phyloP scores from a whole-genome alignment of 768 basidiomycete species.

The Rubroboletus satanas region DNA sequence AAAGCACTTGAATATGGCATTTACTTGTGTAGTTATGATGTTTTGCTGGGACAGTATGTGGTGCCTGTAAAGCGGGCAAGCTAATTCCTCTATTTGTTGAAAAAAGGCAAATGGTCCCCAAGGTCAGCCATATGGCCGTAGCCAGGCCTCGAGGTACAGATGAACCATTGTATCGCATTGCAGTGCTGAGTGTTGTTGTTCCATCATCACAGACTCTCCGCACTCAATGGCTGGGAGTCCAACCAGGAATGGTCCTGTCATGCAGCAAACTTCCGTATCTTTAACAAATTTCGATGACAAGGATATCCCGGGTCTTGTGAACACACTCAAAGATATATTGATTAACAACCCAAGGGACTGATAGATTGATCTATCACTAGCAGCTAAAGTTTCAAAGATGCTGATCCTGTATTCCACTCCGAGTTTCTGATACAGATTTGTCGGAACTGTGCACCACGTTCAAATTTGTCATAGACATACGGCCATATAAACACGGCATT shows the following conservation, averaged over 20 bases:
- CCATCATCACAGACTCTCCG: conserved; percentile 17
- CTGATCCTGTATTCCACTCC: background rate
- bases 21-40: background rate
- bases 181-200: background rate
- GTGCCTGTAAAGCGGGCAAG: conserved; percentile 56
- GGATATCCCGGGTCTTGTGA: conserved; percentile 9
- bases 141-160: conserved; percentile 42
- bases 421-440: background rate
- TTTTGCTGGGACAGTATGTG: conserved; percentile 48
- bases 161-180: background rate
- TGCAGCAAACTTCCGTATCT: background rate
- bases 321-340: conserved; percentile 9
- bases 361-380: background rate
- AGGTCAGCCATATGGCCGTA: conserved; percentile 43
- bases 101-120: conserved; percentile 33
- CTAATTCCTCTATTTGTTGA: conserved; percentile 55
- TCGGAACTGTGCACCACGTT: background rate
- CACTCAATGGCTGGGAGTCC: background rate
- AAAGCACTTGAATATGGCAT: background rate
- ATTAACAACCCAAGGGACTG: conserved; percentile 1
- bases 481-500: too few relatives aligned
- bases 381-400: background rate
- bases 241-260: background rate
- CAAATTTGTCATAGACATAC: background rate
- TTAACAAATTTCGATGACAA: conserved; percentile 1